These are phyloP conservation scores for Mycena belliarum DNA, from an alignment of 768 basidiomycete species.

Conservation along the genomic window DNA sequence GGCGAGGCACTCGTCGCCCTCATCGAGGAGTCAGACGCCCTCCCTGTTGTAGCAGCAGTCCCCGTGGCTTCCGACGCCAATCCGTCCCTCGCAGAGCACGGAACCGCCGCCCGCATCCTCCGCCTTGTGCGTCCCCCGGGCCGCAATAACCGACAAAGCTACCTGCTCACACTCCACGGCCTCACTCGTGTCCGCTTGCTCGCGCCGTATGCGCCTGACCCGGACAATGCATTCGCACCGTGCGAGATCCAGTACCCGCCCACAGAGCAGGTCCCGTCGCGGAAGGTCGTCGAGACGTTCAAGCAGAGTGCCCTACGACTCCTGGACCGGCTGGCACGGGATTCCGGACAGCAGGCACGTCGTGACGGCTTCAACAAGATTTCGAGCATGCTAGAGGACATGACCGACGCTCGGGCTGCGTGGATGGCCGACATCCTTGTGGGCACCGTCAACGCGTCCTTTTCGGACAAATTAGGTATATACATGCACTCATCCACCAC, in stretches of 20 bases:
- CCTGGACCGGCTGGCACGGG: constrained; percentile 62
- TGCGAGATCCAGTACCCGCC: constrained; percentile 52
- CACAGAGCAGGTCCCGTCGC: constrained; percentile 48
- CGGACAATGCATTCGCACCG: constrained; percentile 30
- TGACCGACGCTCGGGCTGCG: constrained; percentile 58
- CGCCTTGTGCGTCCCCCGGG: constrained; percentile 65
- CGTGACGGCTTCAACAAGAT: constrained; percentile 73
- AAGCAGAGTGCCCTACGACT: constrained; percentile 66
- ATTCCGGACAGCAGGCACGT: constrained; percentile 49
- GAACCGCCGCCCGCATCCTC: constrained; percentile 69
- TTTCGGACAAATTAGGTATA: constrained; percentile 72
- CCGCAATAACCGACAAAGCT: constrained; percentile 57
- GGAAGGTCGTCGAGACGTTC: constrained; percentile 64
- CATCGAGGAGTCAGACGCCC: constrained; percentile 67
- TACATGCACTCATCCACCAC: constrained; percentile 33
- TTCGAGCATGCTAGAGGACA: constrained; percentile 71
- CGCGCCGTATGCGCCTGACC: constrained; percentile 33
- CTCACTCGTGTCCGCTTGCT: constrained; percentile 64
- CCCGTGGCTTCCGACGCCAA: constrained; percentile 37
- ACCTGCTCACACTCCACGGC: constrained; percentile 73
- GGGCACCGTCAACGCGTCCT: constrained; percentile 62
- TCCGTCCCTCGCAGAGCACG: constrained; percentile 51
- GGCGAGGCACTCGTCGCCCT: constrained; percentile 68
- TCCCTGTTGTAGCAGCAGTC: constrained; percentile 70
- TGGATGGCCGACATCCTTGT: constrained; percentile 83